These are phyloP conservation scores for Leccinum variabile DNA, from an alignment of 1,284 basidiomycete genomes.

Conservation along the genomic window DNA sequence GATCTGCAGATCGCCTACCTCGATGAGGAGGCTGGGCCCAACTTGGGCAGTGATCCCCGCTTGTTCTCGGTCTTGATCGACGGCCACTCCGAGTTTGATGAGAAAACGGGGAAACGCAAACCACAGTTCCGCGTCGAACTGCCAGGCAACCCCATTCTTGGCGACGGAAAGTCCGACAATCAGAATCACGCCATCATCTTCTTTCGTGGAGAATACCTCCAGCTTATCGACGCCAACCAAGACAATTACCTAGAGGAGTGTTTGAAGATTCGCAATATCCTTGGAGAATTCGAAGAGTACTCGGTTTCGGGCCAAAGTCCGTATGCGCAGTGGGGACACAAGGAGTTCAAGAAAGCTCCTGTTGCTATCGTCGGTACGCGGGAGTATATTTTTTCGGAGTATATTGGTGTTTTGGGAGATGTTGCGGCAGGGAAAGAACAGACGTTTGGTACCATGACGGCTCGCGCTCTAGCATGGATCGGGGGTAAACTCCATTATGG, in stretches of 20 bases:
- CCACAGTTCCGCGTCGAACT: conserved; percentile 99
- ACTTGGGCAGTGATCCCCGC: conserved; percentile 80
- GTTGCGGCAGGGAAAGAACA: conserved; percentile 99
- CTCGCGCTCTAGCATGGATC: conserved; percentile 94
- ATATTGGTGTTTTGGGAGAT: conserved; percentile 99
- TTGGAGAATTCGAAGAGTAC: conserved; percentile 98
- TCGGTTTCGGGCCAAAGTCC: conserved; percentile 90
- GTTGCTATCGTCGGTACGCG: conserved; percentile 98
- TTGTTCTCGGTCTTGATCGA: conserved; percentile 96
- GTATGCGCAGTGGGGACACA: conserved; percentile 91
- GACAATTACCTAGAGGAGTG: conserved; percentile 99
- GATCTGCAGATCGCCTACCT: conserved; percentile 98
- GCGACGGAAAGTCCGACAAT: conserved; percentile 99
- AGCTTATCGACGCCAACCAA: conserved; percentile 99
- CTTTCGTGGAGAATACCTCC: conserved; percentile 98
- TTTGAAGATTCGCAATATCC: conserved; percentile 96
- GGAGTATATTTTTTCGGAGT: conserved; percentile 99
- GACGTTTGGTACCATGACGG: conserved; percentile 99
- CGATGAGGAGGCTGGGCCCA: conserved; percentile 90
- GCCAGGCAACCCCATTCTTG: conserved; percentile 99
- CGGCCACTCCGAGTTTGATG: conserved; percentile 95
- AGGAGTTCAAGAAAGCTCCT: conserved; percentile 87
- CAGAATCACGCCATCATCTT: conserved; percentile 99
- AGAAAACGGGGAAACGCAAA: conserved; percentile 84
- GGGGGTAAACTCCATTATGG: conserved; percentile 99